Base-by-base conservation (phyloP, 2,329 filamentous ascomycete genomes). In the Metarhizium guizhouense region DNA sequence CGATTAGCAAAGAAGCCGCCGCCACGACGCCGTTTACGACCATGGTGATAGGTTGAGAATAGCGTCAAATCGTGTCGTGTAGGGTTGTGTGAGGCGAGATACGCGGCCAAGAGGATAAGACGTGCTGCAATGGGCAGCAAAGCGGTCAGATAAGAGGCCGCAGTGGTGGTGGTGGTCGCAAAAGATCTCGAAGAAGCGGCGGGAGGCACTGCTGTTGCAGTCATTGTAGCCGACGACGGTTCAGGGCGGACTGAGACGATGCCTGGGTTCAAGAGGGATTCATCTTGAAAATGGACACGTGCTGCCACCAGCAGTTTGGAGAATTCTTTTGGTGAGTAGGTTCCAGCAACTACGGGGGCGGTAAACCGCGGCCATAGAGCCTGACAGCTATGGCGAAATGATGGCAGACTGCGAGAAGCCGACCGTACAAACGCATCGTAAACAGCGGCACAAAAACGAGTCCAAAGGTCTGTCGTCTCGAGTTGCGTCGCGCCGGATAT, bases 311-410 rank as follows among this genome's bases (percentile, higher is more conserved):
- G 80, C 7, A 99, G 76, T 59, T 88, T 86, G 14, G 88, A 86
- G 70, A 96, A 96, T 65, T 96, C 90, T 63, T 87, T 85, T 10
- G 87, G 83, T 2, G 81, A 80, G 63, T 87, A 84, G 8, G 87
- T 85, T n/a, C 87, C 87, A 1, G 84, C 82, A 1, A 85, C 71
- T 29, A 97, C 81, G 0, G 93, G 93, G 6, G 83, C 80, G 1
- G 89, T 85, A 70, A 99, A 97, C 4, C 85, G 81, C 11, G 86
- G 85, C 94, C 94, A 99, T 20, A 97, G 79, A 47, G 85, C 82
- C 51, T 82, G 71, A 65, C 88, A 91, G 52, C 87, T 82, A 40
- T 82, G 80, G 3, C 76, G 78, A 62, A 96, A 91, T 11, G 82
- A 81, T 1, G 87, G 79, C 14, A 97, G 77, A 42, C 93, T 91